phyloP scores from a whole-genome alignment of 768 basidiomycete genomes.

The Rhodotorula kratochvilovae region DNA sequence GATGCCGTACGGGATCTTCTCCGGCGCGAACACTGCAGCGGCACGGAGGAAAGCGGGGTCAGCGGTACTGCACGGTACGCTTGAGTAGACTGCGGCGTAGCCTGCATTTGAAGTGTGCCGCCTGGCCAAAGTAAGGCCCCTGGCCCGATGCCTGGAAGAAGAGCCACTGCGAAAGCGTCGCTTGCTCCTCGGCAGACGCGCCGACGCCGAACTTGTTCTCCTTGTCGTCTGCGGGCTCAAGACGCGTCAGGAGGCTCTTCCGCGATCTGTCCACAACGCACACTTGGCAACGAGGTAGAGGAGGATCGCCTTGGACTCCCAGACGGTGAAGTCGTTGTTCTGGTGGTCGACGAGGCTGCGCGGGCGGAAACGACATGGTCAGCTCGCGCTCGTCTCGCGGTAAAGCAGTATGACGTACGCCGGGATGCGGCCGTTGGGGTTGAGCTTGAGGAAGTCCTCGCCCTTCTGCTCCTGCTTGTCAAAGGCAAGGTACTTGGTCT shows the following conservation, averaged over 20 bases:
- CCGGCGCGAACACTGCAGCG: slow-evolving; percentile 26
- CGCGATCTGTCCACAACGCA: too few species aligned
- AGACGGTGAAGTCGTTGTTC: slow-evolving; percentile 36
- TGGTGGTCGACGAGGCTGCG: slow-evolving; percentile 37
- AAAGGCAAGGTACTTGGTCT: slow-evolving; percentile 39
- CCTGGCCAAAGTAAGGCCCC: slow-evolving; percentile 37
- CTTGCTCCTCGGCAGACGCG: slow-evolving; percentile 23
- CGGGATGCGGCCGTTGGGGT: slow-evolving; percentile 38
- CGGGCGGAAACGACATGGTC: background rate
- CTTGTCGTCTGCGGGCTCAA: slow-evolving; percentile 26
- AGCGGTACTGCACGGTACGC: background rate
- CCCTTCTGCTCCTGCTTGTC: slow-evolving; percentile 33
- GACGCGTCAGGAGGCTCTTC: too few species aligned
- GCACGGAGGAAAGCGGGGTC: background rate
- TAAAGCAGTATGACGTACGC: background rate
- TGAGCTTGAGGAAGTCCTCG: slow-evolving; percentile 11
- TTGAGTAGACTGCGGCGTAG: background rate
- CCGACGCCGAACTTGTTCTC: slow-evolving; percentile 36
- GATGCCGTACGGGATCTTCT: slow-evolving; percentile 27
- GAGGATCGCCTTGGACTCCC: slow-evolving; percentile 39
- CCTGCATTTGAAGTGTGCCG: slow-evolving; percentile 37
- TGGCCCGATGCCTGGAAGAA: slow-evolving; percentile 35
- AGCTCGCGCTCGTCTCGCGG: background rate
- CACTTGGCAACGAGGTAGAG: slow-evolving; percentile 36
- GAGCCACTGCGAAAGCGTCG: slow-evolving; percentile 29